A percentile compares a stretch with the other conserved stretches of the same genome.
These are phyloP conservation scores for Aspergillus terreus DNA, from an alignment of 2,329 filamentous ascomycete genomes.

Conservation along the genomic window DNA sequence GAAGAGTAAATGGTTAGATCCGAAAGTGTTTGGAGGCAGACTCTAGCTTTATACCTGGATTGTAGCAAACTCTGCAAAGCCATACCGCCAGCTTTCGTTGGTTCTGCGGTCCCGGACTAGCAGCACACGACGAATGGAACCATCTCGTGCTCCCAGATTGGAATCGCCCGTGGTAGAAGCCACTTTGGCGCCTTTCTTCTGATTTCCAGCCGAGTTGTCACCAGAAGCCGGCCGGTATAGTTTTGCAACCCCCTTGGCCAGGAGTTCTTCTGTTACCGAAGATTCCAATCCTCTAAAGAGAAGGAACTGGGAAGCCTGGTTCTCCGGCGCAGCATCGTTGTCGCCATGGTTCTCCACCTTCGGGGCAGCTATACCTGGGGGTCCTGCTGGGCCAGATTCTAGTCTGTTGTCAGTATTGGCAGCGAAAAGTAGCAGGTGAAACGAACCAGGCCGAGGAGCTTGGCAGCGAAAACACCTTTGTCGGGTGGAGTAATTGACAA, in stretches of 20 bases:
- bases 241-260: conserved; percentile 70
- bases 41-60: conserved; percentile 48
- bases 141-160: conserved; percentile 66
- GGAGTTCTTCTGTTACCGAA: conserved; percentile 67
- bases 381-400: conserved; percentile 27
- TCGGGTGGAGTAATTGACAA: conserved; percentile 56
- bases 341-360: conserved; percentile 51
- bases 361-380: conserved; percentile 36
- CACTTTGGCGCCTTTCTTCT: conserved; percentile 48
- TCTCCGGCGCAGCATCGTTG: conserved; percentile 52
- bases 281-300: conserved; percentile 68
- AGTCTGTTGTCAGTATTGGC: conserved; percentile 11
- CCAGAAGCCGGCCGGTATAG: conserved; percentile 58
- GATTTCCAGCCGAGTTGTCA: conserved; percentile 33
- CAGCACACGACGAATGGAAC: conserved; percentile 72
- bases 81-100: conserved; percentile 73
- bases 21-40: neutral
- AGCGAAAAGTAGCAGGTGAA: neutral
- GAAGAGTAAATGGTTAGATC: neutral
- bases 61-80: conserved; percentile 78
- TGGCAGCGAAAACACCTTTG: conserved; percentile 58
- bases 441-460: conserved; percentile 50
- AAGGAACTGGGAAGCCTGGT: conserved; percentile 69
- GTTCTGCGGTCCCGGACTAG: conserved; percentile 69
- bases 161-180: conserved; percentile 55